Evolutionary conservation across 2,329 filamentous ascomycete genomes (phyloP).

Genomic region (Fusarium staphyleae): DNA sequence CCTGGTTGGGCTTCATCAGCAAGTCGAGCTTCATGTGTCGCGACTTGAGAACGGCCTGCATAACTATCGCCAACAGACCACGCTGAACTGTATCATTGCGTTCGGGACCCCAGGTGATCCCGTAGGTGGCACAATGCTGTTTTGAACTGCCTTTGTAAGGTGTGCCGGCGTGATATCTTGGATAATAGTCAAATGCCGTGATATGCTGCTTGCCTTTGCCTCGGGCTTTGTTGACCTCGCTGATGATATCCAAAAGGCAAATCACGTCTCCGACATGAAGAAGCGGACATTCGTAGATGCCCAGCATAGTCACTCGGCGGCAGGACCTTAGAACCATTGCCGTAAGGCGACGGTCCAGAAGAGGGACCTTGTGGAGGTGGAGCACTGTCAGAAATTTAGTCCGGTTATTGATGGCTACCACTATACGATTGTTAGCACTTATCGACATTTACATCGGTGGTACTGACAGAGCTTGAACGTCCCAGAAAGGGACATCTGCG

Average conservation of each 20-base stretch:
- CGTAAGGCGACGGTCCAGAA: conserved; percentile 46
- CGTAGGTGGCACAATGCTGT: conserved; percentile 33
- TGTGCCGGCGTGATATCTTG: conserved; percentile 43
- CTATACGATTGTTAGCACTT: conserved; percentile 33
- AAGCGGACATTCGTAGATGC: conserved; percentile 49
- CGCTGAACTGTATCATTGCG: conserved; percentile 42
- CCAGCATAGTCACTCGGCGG: conserved; percentile 44
- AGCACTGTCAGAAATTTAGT: conserved; percentile 35
- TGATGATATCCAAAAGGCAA: conserved; percentile 46
- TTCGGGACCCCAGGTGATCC: conserved; percentile 41
- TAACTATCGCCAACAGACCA: conserved; percentile 45
- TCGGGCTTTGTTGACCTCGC: conserved; percentile 45
- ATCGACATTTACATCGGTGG: background rate
- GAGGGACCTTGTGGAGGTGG: conserved; percentile 42
- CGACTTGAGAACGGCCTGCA: conserved; percentile 48
- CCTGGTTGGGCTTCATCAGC: conserved; percentile 43
- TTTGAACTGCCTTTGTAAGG: conserved; percentile 17
- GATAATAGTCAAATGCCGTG: conserved; percentile 46
- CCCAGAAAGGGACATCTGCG: conserved; percentile 14
- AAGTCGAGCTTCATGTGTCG: conserved; percentile 40
- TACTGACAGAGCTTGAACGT: conserved; percentile 36
- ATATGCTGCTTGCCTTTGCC: conserved; percentile 23
- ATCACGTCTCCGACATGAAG: conserved; percentile 48
- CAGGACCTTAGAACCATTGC: conserved; percentile 47
- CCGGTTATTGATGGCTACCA: conserved; percentile 32